Percentiles rank a stretch among this genome's conserved stretches.
Conservation (phyloP, 805 yeast genomes). For the Diddensiella santjacobensis region DNA sequence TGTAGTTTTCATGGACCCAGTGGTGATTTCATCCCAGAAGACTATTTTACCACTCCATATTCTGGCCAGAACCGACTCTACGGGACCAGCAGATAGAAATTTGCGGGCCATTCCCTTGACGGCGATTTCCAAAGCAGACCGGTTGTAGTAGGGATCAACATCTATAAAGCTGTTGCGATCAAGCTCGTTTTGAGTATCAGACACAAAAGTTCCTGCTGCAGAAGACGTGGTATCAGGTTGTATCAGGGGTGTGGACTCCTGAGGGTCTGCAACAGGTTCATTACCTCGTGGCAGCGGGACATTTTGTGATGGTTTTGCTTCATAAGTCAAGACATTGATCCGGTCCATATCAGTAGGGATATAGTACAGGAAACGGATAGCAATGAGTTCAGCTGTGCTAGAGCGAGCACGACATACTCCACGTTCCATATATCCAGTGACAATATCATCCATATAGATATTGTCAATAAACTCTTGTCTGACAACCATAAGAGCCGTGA, state of each 20-base stretch:
- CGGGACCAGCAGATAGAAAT: conserved; percentile 28
- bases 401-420: conserved; percentile 31
- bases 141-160: background rate
- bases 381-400: conserved; percentile 30
- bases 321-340: conserved; percentile 19
- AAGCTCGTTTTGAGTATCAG: conserved; percentile 1
- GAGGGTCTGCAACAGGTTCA: background rate
- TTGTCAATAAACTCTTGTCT: conserved; percentile 27
- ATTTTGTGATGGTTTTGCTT: conserved; percentile 3
- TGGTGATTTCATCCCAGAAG: conserved; percentile 32
- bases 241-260: conserved; percentile 7
- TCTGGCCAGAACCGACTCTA: conserved; percentile 27
- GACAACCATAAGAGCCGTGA: conserved; percentile 31
- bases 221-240: background rate
- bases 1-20: conserved; percentile 26
- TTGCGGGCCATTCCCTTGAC: conserved; percentile 24
- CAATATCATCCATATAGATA: conserved; percentile 22
- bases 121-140: conserved; percentile 18
- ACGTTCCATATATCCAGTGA: conserved; percentile 15
- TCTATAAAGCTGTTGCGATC: conserved; percentile 3
- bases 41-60: conserved; percentile 35
- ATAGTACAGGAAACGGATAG: conserved; percentile 26
- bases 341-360: conserved; percentile 23
- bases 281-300: background rate
- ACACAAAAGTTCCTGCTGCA: background rate